phyloP scores from a whole-genome alignment of 2,329 filamentous ascomycete genomes.

The Nannizzia gypsea region DNA sequence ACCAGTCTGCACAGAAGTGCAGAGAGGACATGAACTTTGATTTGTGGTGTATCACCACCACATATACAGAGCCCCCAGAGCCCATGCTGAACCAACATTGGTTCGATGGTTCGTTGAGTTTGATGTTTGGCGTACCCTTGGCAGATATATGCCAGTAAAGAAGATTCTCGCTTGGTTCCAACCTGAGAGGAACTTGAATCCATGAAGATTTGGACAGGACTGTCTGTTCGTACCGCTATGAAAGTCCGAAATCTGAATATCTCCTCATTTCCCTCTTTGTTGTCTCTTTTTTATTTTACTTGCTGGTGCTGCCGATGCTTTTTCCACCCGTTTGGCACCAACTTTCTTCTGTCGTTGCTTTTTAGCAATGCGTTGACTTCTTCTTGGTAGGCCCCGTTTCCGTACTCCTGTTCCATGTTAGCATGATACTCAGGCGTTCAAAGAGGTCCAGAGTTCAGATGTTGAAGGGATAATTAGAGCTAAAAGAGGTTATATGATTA shows the following conservation, averaged over 20 bases:
- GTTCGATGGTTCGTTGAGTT: not conserved
- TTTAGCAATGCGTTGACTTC: conserved; percentile 1
- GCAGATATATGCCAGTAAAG: not conserved
- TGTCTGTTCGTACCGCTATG: not conserved
- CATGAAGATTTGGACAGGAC: not conserved
- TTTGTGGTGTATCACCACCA: not conserved
- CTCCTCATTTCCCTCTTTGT: not conserved
- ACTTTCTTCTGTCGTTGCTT: not conserved
- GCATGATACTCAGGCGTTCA: not conserved
- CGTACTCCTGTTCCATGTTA: not conserved
- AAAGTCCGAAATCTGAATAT: not conserved
- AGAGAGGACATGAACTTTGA: not conserved
- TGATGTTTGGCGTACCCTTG: not conserved
- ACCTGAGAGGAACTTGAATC: not conserved
- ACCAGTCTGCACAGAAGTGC: not conserved
- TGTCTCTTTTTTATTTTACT: conserved; percentile 1
- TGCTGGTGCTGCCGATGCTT: not conserved
- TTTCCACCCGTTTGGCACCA: not conserved
- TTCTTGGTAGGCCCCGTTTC: not conserved
- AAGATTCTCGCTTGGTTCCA: not conserved
- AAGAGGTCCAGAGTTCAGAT: not conserved
- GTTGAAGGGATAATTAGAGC: not conserved
- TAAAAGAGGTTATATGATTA: not conserved
- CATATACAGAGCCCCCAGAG: not conserved
- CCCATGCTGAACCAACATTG: not conserved